phyloP scores from a whole-genome alignment of 768 basidiomycete species.

The Suillus variegatus region DNA sequence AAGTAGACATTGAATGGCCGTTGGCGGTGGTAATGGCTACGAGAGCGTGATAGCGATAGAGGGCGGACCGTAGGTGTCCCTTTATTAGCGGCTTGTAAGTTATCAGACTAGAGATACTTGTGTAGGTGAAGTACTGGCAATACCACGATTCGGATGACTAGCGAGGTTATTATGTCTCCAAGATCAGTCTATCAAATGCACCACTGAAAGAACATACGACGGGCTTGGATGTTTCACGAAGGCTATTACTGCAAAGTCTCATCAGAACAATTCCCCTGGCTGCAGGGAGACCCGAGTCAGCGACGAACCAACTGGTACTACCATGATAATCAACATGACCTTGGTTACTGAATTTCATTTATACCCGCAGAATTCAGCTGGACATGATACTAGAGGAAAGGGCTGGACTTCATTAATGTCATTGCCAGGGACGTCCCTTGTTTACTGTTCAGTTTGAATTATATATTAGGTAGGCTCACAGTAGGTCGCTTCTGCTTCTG shows the following conservation, averaged over 20 bases:
- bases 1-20: constrained; percentile 44
- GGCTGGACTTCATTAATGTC: too few relatives aligned
- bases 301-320: too few relatives aligned
- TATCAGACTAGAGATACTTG: neutral
- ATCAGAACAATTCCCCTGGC: neutral
- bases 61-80: too few relatives aligned
- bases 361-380: neutral
- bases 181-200: neutral
- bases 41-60: neutral
- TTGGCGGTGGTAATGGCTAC: constrained; percentile 29
- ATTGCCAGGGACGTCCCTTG: too few relatives aligned
- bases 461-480: too few relatives aligned
- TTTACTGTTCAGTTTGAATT: too few relatives aligned
- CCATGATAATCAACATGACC: neutral
- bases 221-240: neutral
- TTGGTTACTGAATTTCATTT: neutral
- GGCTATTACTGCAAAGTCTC: neutral
- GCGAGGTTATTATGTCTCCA: neutral
- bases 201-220: neutral
- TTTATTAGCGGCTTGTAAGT: neutral
- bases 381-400: neutral
- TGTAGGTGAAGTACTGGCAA: neutral
- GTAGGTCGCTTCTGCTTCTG: too few relatives aligned
- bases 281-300: neutral
- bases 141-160: neutral